Evolutionary conservation across 2,329 filamentous ascomycete species (phyloP).

Genomic region (Penicillium sp.): DNA sequence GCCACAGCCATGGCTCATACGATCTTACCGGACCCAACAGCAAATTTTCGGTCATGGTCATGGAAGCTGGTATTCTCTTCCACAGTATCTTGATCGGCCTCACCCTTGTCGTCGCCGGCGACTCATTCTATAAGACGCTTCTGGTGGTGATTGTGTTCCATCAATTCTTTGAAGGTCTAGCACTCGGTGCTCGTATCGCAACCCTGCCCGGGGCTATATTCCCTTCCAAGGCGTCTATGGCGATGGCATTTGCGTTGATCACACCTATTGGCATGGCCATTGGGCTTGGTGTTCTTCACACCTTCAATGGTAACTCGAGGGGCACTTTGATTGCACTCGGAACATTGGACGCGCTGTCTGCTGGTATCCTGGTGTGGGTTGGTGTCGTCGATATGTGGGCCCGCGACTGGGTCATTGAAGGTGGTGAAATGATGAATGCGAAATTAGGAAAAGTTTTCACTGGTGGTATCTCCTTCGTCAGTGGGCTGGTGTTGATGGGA

Average conservation of each 20-base stretch:
- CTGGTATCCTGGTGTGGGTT: slow-evolving; percentile 71
- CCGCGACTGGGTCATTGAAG: slow-evolving; percentile 59
- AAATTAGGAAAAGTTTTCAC: slow-evolving; percentile 42
- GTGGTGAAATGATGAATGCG: slow-evolving; percentile 49
- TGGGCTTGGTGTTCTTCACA: slow-evolving; percentile 60
- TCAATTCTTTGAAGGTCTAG: slow-evolving; percentile 69
- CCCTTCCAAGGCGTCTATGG: slow-evolving; percentile 51
- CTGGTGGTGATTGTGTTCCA: slow-evolving; percentile 64
- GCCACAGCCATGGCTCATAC: slow-evolving; percentile 28
- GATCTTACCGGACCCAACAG: slow-evolving; percentile 34
- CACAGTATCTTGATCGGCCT: slow-evolving; percentile 54
- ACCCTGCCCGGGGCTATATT: slow-evolving; percentile 38
- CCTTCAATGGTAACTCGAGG: slow-evolving; percentile 65
- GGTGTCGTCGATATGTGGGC: slow-evolving; percentile 73
- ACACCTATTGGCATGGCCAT: slow-evolving; percentile 75
- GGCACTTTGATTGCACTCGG: slow-evolving; percentile 63
- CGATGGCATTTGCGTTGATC: slow-evolving; percentile 56
- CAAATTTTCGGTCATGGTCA: slow-evolving; percentile 56
- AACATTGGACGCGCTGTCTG: slow-evolving; percentile 63
- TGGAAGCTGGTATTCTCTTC: slow-evolving; percentile 67
- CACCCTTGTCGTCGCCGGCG: slow-evolving; percentile 40
- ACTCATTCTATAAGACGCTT: slow-evolving; percentile 46
- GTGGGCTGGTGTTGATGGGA: slow-evolving; percentile 61
- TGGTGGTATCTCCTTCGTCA: slow-evolving; percentile 48
- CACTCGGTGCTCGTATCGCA: slow-evolving; percentile 63